A percentile compares a stretch with the other conserved stretches of the same genome.
Evolutionary conservation across 495 filamentous ascomycete genomes (phyloP).

Genomic region (Penicillium waksmanii): DNA sequence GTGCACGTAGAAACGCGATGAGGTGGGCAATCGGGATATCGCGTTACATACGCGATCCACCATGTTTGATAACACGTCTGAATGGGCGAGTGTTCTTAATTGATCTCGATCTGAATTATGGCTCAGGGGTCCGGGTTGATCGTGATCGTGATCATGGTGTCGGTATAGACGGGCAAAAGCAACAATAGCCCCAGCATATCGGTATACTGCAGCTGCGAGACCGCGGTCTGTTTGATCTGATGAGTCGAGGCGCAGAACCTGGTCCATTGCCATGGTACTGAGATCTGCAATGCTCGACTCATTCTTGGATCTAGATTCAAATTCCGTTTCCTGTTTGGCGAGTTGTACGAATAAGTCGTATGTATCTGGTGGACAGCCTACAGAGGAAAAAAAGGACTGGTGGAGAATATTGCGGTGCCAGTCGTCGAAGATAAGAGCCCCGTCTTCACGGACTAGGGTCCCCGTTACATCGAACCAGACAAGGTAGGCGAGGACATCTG

Average conservation of each 20-base stretch:
- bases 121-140: neutral
- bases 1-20: constrained; percentile 36
- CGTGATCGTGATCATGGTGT: constrained; percentile 3
- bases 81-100: neutral
- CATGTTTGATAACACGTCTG: constrained; percentile 20
- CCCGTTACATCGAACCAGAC: constrained; percentile 41
- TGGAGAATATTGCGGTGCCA: constrained; percentile 37
- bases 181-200: constrained; percentile 33
- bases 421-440: constrained; percentile 35
- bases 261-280: constrained; percentile 27
- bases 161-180: constrained; percentile 20
- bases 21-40: constrained; percentile 26
- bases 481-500: constrained; percentile 35
- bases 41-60: constrained; percentile 29
- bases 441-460: constrained; percentile 25
- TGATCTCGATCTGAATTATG: neutral
- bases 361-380: constrained; percentile 36
- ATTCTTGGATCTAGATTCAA: neutral
- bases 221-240: constrained; percentile 16
- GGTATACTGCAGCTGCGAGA: constrained; percentile 30
- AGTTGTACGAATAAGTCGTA: constrained; percentile 35
- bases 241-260: constrained; percentile 20
- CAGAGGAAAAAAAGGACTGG: constrained; percentile 31
- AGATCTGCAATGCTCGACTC: constrained; percentile 13
- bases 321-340: constrained; percentile 16